Evolutionary conservation across 768 basidiomycete species (phyloP), one percentile per base, ranked within the genome.

Genomic region (Phaffia tasmanica): DNA sequence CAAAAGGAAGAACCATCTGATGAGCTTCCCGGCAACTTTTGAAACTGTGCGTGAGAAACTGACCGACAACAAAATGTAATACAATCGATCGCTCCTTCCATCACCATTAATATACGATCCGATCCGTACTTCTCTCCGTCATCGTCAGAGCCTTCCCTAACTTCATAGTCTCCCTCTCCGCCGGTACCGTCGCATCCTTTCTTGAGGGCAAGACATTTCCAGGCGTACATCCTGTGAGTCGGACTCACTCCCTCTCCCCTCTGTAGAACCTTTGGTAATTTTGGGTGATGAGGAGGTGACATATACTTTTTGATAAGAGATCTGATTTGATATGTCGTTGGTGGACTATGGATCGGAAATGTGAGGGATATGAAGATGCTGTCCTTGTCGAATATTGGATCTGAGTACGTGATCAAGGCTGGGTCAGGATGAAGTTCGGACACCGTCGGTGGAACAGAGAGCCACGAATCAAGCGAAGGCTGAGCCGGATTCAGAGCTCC

Each of bases 71-170:
- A 69, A 8, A 69, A 57, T 35, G 57, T 29, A 25, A 63, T 57
- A 15, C 32, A 30, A 46, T 69, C 67, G 25, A 69, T 57, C 21
- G 84, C 80, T 1, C 83, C 85, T 69, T 83, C 80, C 85, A 92
- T 86, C 16, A 83, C 81, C 70, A 81, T 83, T 70, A 87, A 73
- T 32, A 88, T 79, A 68, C 80, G 81, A 19, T 77, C 79, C 30
- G 86, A 85, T 32, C 82, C 87, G 80, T 83, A 86, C 70, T 81
- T 81, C 76, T 90, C 89, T 5, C 84, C 87, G 59, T 89, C 89
- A 71, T 92, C 89, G 55, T 84, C 82, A 70, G 78, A 81, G 1
- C 84, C 86, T 51, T 67, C 66, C 66, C 77, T 75, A 30, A 89
- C 75, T 74, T 84, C 83, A 71, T 89, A 91, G 72, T 91, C 89